phyloP scores from a whole-genome alignment of 768 basidiomycete species.

The Mycena albidolilacea region DNA sequence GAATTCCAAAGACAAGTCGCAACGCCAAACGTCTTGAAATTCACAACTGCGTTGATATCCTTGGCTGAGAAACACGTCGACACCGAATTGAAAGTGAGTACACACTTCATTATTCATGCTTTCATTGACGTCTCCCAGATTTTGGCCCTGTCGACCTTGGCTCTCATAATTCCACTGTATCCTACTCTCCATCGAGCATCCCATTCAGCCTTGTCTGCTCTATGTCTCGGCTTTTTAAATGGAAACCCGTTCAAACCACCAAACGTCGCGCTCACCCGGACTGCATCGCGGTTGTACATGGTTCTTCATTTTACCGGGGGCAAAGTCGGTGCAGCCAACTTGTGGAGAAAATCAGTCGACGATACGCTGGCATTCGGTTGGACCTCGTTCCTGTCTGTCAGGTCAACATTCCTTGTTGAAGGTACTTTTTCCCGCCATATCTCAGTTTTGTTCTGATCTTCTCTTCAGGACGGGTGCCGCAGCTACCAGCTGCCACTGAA shows the following conservation, averaged over 20 bases:
- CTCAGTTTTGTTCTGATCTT: neutral
- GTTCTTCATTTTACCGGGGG: slow-evolving; percentile 81
- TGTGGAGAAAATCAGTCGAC: slow-evolving; percentile 85
- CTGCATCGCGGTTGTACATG: slow-evolving; percentile 73
- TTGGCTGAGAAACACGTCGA: slow-evolving; percentile 68
- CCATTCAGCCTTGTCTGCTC: slow-evolving; percentile 63
- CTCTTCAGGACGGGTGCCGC: slow-evolving; percentile 26
- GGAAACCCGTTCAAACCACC: slow-evolving; percentile 65
- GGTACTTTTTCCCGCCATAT: slow-evolving; percentile 49
- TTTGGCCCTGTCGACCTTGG: slow-evolving; percentile 63
- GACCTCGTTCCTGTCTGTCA: slow-evolving; percentile 69
- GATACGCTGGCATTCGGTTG: slow-evolving; percentile 78
- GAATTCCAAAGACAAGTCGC: slow-evolving; percentile 89
- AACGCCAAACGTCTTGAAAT: slow-evolving; percentile 80
- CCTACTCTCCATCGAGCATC: slow-evolving; percentile 76
- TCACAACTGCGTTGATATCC: slow-evolving; percentile 69
- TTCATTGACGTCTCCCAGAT: slow-evolving; percentile 50
- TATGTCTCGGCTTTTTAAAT: slow-evolving; percentile 71
- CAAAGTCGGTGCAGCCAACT: slow-evolving; percentile 77
- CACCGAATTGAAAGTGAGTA: slow-evolving; percentile 68
- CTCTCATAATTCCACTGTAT: slow-evolving; percentile 73
- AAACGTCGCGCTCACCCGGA: slow-evolving; percentile 54
- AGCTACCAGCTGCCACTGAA: slow-evolving; percentile 43
- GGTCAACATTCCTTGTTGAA: slow-evolving; percentile 70
- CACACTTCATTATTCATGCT: slow-evolving; percentile 9